These are phyloP conservation scores for Cochlearia excelsa DNA, from an alignment of 345 rosid genomes.

Conservation along the genomic window DNA sequence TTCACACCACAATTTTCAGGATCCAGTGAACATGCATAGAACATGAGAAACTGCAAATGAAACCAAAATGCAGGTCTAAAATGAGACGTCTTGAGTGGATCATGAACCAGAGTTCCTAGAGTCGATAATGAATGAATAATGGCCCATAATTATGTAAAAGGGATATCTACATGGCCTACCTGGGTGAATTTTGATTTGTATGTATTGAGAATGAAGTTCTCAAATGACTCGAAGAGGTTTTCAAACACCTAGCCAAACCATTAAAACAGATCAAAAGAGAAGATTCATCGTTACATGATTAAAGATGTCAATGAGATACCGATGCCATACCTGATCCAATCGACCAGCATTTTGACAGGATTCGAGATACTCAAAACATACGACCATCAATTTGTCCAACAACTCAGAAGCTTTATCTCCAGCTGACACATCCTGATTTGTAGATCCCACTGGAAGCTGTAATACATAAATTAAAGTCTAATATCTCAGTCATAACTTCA, in stretches of 20 bases:
- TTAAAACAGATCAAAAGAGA: slow-evolving; percentile 3
- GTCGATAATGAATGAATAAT: slow-evolving; percentile 7
- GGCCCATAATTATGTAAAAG: neutral
- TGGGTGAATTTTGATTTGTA: slow-evolving; percentile 86
- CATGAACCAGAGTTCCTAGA: slow-evolving; percentile 1
- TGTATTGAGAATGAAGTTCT: slow-evolving; percentile 50
- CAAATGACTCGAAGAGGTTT: slow-evolving; percentile 65
- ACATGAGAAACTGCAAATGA: slow-evolving; percentile 74
- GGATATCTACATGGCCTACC: slow-evolving; percentile 43
- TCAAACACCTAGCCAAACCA: slow-evolving; percentile 59
- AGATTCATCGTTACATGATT: neutral
- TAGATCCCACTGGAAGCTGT: slow-evolving; percentile 50
- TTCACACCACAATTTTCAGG: slow-evolving; percentile 70
- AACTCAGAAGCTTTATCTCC: slow-evolving; percentile 54
- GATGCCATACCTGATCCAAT: slow-evolving; percentile 53
- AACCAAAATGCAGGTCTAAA: slow-evolving; percentile 13
- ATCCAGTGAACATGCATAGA: slow-evolving; percentile 83
- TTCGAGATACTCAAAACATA: slow-evolving; percentile 78
- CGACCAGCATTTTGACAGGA: slow-evolving; percentile 56
- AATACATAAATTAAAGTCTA: slow-evolving; percentile 9
- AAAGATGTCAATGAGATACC: neutral
- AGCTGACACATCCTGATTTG: slow-evolving; percentile 42
- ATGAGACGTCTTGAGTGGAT: slow-evolving; percentile 1
- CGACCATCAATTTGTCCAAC: slow-evolving; percentile 72
- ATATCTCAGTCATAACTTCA: neutral